A percentile compares a stretch with the other conserved stretches of the same genome.
Evolutionary conservation across 176 grass and related monocot genomes (phyloP).

Genomic region (Paspalum notatum): DNA sequence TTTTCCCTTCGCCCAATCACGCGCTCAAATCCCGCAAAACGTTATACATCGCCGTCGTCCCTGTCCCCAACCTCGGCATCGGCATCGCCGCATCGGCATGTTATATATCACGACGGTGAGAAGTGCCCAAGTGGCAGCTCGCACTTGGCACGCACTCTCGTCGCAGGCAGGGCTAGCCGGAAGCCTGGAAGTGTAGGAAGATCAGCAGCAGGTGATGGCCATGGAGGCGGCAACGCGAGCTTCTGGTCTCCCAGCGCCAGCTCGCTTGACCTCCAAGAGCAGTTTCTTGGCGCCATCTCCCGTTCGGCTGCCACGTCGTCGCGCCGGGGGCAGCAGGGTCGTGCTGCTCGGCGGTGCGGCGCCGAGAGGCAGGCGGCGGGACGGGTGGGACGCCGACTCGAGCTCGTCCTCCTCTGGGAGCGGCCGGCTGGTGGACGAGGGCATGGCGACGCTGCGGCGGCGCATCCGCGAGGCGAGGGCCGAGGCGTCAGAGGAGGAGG

Average conservation of each 20-base stretch:
- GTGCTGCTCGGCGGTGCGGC: background rate
- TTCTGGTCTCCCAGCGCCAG: background rate
- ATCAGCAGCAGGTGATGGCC: background rate
- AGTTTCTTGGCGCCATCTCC: background rate
- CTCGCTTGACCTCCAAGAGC: background rate
- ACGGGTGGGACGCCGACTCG: constrained; percentile 19
- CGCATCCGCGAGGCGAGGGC: constrained; percentile 56
- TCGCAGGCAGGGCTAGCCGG: background rate
- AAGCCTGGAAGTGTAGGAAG: background rate
- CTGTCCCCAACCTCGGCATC: background rate
- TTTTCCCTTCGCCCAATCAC: constrained; percentile 42
- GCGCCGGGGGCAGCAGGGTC: background rate
- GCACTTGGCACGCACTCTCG: background rate
- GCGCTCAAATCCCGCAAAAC: background rate
- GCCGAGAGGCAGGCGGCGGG: constrained; percentile 6
- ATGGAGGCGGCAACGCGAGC: background rate
- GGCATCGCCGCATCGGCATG: background rate
- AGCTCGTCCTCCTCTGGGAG: constrained; percentile 3
- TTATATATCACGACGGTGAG: background rate
- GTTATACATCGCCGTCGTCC: background rate
- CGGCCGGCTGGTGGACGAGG: constrained; percentile 55
- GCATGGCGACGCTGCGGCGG: constrained; percentile 65
- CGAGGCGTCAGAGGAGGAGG: constrained; percentile 36
- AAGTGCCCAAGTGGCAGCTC: background rate
- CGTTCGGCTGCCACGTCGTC: constrained; percentile 10